Percentiles rank a stretch among this genome's conserved stretches.
These are phyloP conservation scores for Saccharomyces hybrid DNA, from an alignment of 1,139 yeast species.

Conservation along the genomic window DNA sequence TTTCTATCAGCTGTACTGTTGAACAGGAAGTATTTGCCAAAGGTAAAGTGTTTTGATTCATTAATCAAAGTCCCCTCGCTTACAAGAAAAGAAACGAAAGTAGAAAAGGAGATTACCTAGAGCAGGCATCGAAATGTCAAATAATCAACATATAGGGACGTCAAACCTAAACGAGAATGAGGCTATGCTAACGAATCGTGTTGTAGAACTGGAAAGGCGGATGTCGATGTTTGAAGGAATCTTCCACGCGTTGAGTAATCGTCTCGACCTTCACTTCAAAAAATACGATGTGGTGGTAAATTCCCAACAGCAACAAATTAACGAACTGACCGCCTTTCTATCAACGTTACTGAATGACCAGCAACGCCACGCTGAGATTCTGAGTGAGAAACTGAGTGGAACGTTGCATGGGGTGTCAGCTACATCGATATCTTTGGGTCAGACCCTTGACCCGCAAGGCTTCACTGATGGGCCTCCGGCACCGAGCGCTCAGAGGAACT, in stretches of 20 bases:
- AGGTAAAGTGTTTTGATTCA: background rate
- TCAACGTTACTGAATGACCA: slow-evolving; percentile 27
- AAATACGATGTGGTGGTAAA: slow-evolving; percentile 26
- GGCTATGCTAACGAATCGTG: slow-evolving; percentile 14
- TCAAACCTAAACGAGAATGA: slow-evolving; percentile 9
- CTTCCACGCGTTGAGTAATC: slow-evolving; percentile 27
- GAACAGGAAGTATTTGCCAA: background rate
- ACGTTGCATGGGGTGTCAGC: slow-evolving; percentile 22
- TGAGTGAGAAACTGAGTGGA: slow-evolving; percentile 22
- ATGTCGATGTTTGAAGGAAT: slow-evolving; percentile 26
- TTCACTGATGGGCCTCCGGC: background rate
- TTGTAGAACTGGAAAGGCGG: slow-evolving; percentile 26
- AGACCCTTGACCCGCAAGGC: background rate
- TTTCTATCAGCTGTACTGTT: background rate
- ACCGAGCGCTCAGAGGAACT: background rate
- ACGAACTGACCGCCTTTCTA: slow-evolving; percentile 22
- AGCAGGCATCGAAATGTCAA: slow-evolving; percentile 1
- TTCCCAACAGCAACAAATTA: slow-evolving; percentile 30
- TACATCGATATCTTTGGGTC: slow-evolving; percentile 14
- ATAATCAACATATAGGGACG: background rate
- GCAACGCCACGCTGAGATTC: slow-evolving; percentile 21
- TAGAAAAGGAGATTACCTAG: background rate
- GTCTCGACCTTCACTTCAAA: slow-evolving; percentile 29
- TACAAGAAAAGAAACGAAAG: background rate
- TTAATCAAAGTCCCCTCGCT: background rate